These are phyloP conservation scores for Panicum miliaceum DNA, from an alignment of 176 grass and related monocot genomes.

Conservation along the genomic window DNA sequence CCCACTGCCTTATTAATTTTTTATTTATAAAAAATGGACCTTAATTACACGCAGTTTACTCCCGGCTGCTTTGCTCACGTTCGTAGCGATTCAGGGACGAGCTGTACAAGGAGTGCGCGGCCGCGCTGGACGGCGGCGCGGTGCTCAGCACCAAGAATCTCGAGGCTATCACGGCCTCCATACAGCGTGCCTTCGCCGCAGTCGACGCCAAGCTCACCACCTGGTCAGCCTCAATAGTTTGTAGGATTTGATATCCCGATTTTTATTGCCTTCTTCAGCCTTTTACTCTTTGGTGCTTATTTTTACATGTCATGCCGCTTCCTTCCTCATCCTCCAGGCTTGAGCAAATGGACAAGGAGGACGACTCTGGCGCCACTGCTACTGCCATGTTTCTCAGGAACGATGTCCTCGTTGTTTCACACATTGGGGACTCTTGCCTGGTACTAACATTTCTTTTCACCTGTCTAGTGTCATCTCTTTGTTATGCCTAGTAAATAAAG, in stretches of 20 bases:
- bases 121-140: slow-evolving; percentile 73
- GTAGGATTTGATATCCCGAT: slow-evolving; percentile 15
- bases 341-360: slow-evolving; percentile 60
- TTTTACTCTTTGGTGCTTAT: neutral
- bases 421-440: slow-evolving; percentile 86
- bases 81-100: slow-evolving; percentile 69
- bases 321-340: slow-evolving; percentile 61
- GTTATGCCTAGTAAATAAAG: neutral
- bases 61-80: neutral
- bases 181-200: slow-evolving; percentile 71
- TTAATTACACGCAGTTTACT: neutral
- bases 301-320: neutral
- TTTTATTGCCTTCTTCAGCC: neutral
- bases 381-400: slow-evolving; percentile 84
- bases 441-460: slow-evolving; percentile 54
- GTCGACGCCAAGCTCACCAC: slow-evolving; percentile 69
- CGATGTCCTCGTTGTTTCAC: slow-evolving; percentile 82
- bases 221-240: slow-evolving; percentile 58
- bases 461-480: neutral
- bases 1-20: neutral
- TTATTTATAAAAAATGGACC: neutral
- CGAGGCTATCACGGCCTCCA: slow-evolving; percentile 64
- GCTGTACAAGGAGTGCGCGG: slow-evolving; percentile 84
- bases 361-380: slow-evolving; percentile 78
- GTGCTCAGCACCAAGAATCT: slow-evolving; percentile 76